Percentiles rank a stretch among this genome's conserved stretches.
These are phyloP conservation scores for Heliamphora exappendiculata DNA, from an alignment of 148 eudicot genomes.

Conservation along the genomic window DNA sequence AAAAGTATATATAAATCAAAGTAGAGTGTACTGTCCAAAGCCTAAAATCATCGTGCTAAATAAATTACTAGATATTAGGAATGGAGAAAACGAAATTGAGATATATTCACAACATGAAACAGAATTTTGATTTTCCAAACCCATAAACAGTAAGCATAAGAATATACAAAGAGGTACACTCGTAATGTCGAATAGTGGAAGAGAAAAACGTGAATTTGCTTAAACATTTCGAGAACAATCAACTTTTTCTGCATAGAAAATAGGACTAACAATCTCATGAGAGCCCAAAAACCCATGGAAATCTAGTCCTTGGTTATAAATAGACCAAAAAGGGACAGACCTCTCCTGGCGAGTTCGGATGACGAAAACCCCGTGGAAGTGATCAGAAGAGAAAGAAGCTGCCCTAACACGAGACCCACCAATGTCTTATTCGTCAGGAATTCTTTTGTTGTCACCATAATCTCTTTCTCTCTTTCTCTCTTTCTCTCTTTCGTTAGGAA, in stretches of 20 bases:
- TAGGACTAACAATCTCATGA: background rate
- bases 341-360: slow-evolving; percentile 68
- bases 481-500: background rate
- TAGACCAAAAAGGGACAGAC: slow-evolving; percentile 19
- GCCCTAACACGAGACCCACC: slow-evolving; percentile 51
- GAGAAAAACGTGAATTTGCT: background rate
- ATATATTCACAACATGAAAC: background rate
- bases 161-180: background rate
- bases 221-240: background rate
- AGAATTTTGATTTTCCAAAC: background rate
- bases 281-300: background rate
- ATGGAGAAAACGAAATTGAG: slow-evolving; percentile 6
- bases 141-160: background rate
- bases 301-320: background rate
- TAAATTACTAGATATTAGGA: background rate
- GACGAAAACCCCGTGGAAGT: slow-evolving; percentile 74
- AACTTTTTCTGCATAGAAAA: background rate
- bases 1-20: background rate
- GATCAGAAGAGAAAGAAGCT: slow-evolving; percentile 56
- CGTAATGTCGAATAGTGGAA: background rate
- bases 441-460: slow-evolving; percentile 22
- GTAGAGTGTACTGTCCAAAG: background rate
- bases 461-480: background rate
- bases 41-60: slow-evolving; percentile 7
- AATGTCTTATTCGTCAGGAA: slow-evolving; percentile 41